Conservation (phyloP, 2,329 filamentous ascomycete genomes). For the Trichoderma brevicompactum region DNA sequence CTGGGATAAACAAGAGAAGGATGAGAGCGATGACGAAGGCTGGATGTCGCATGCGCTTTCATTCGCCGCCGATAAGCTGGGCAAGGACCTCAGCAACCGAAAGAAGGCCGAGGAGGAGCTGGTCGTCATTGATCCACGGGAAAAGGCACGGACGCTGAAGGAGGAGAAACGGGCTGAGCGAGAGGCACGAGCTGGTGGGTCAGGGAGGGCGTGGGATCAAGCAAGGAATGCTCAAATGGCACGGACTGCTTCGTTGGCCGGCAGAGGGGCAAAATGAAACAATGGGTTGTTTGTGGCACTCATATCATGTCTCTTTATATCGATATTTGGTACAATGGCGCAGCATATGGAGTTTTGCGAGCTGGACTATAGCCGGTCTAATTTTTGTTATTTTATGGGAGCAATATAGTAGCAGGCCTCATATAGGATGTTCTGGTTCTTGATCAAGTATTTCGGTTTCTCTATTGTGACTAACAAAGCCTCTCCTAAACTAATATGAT, state of each 20-base stretch:
- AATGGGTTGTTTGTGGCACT: background rate
- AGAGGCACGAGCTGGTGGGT: slow-evolving; percentile 57
- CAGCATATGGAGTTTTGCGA: slow-evolving; percentile 4
- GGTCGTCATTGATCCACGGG: slow-evolving; percentile 89
- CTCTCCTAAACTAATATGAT: too few species aligned
- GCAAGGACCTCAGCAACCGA: slow-evolving; percentile 90
- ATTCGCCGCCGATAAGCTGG: slow-evolving; percentile 86
- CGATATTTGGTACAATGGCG: slow-evolving; percentile 4
- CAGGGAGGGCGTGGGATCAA: slow-evolving; percentile 63
- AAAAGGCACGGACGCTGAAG: slow-evolving; percentile 75
- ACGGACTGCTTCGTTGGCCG: slow-evolving; percentile 56
- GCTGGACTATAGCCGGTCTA: background rate
- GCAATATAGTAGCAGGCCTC: background rate
- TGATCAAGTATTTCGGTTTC: too few species aligned
- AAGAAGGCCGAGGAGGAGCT: slow-evolving; percentile 89
- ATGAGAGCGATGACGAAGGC: slow-evolving; percentile 65
- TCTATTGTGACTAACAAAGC: too few species aligned
- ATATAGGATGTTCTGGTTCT: background rate
- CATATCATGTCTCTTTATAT: background rate
- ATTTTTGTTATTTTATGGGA: background rate
- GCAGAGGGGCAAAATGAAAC: slow-evolving; percentile 58
- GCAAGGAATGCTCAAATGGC: slow-evolving; percentile 62
- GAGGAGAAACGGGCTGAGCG: slow-evolving; percentile 65
- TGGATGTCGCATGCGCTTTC: slow-evolving; percentile 88
- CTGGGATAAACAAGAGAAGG: slow-evolving; percentile 71